Base-by-base conservation (phyloP, 148 eudicot species). In the Diospyros kaki region DNA sequence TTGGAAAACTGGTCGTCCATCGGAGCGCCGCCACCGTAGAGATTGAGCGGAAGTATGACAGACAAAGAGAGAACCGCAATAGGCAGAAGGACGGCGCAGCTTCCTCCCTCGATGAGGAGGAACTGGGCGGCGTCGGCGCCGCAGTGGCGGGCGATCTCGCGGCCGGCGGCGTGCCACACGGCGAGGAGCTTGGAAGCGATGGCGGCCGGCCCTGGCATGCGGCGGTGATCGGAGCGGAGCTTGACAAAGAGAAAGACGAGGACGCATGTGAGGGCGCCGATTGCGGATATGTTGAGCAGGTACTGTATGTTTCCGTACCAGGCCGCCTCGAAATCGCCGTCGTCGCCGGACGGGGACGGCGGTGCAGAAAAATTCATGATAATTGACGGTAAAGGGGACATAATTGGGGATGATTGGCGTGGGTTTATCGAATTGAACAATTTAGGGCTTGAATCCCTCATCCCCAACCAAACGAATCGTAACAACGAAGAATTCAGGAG, bases 251-350 rank as follows among this genome's bases (percentile, higher is more conserved):
- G 50, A 85, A 95, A 95, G 71, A 95, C 80, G 39, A 85, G 77
- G 15, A 95, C 64, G 72, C 97, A 95, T 4, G 88, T 82, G 44
- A 91, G 60, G 6, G 96, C 88, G 52, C 98, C 98, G 59, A 88
- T 78, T 52, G 90, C 87, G 60, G 98, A 95, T 76, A 95, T 95
- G 83, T 95, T 95, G 66, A 92, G 78, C 0, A 95, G 88, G 84
- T 92, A 95, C 80, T 95, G 94, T 8, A 95, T 92, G 85, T 85
- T 92, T 1, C 98, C 97, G 83, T 95, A 92, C 98, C 98, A 95
- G 8, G 86, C 84, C 55, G 77, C 43, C 40, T 83, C 86, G 80
- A 77, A 66, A 18, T 78, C 82, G 45, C 61, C 81, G 53, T 68
- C 74, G 58, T 74, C 81, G 14, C 15, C 54, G 58, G 76, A 42